phyloP scores from a whole-genome alignment of 2,329 filamentous ascomycete species.

The Decorospora gaudefroyi region DNA sequence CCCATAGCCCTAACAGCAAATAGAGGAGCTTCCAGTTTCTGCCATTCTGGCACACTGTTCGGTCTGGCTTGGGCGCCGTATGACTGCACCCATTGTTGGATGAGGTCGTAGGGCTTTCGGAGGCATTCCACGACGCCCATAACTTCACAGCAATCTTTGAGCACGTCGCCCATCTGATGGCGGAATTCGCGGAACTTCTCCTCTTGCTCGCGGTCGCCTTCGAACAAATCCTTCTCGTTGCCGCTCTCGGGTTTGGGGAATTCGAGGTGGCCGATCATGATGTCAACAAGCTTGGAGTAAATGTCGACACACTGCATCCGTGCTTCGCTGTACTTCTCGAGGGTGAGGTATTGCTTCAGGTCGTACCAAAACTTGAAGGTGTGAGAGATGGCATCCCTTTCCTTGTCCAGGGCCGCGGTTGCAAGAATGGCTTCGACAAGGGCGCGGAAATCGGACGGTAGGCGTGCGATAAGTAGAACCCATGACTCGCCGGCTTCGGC shows the following conservation, averaged over 20 bases:
- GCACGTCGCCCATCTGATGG: conserved; percentile 94
- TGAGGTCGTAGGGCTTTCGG: conserved; percentile 81
- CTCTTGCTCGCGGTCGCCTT: conserved; percentile 92
- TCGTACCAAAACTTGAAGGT: conserved; percentile 99
- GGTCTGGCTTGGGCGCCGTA: conserved; percentile 76
- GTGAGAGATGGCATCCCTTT: conserved; percentile 87
- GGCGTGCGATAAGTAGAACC: conserved; percentile 86
- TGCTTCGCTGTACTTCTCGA: conserved; percentile 86
- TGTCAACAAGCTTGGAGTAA: conserved; percentile 87
- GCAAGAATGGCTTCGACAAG: conserved; percentile 92
- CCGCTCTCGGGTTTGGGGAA: conserved; percentile 77
- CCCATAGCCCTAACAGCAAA: conserved; percentile 97
- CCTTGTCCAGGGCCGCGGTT: conserved; percentile 83
- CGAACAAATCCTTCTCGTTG: conserved; percentile 83
- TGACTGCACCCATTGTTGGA: conserved; percentile 84
- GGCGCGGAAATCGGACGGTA: conserved; percentile 78
- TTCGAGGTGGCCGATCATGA: conserved; percentile 87
- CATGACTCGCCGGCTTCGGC: conserved; percentile 92
- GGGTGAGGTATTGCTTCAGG: conserved; percentile 90
- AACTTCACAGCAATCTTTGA: conserved; percentile 96
- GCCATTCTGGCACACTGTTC: conserved; percentile 87
- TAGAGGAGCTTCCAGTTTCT: conserved; percentile 90
- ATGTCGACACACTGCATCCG: conserved; percentile 76
- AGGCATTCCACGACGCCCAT: conserved; percentile 92
- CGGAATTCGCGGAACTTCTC: conserved; percentile 97